Conservation (phyloP, 345 rosid species). For the Firmiana major region DNA sequence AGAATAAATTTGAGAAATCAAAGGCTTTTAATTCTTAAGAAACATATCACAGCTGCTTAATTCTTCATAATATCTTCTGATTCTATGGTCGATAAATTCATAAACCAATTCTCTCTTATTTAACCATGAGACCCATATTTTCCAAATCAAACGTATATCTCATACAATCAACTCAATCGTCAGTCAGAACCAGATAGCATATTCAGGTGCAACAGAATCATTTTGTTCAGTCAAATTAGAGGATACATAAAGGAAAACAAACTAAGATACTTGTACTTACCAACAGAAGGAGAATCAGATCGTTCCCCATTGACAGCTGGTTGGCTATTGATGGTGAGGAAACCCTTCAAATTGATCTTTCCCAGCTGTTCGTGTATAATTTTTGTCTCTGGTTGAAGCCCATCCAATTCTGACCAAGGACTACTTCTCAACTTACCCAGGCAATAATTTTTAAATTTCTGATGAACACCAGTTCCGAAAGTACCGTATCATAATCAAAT, state of each 20-base stretch:
- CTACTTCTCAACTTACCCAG: slow-evolving; percentile 78
- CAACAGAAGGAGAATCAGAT: slow-evolving; percentile 79
- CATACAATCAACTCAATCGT: not conserved
- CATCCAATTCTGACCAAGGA: slow-evolving; percentile 97
- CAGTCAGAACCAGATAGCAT: not conserved
- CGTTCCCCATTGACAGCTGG: slow-evolving; percentile 85
- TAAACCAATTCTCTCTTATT: not conserved
- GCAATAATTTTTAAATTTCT: slow-evolving; percentile 82
- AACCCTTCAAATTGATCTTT: slow-evolving; percentile 77
- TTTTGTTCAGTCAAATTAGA: not conserved
- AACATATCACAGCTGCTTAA: not conserved
- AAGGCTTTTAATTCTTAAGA: not conserved
- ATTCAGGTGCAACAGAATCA: not conserved
- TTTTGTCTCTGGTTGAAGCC: slow-evolving; percentile 92
- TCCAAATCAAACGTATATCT: not conserved
- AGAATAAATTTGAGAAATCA: not conserved
- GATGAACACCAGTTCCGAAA: slow-evolving; percentile 27
- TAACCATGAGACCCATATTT: too few relatives aligned
- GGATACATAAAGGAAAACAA: not conserved
- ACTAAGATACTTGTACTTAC: slow-evolving; percentile 35
- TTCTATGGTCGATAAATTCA: not conserved
- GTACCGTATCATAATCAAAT: slow-evolving; percentile 10
- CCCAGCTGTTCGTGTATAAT: slow-evolving; percentile 83
- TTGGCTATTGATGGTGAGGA: slow-evolving; percentile 94
- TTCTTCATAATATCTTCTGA: not conserved